Evolutionary conservation across 2,329 filamentous ascomycete species (phyloP), one percentile per base, ranked within the genome.

Genomic region (Penicillium olsonii): DNA sequence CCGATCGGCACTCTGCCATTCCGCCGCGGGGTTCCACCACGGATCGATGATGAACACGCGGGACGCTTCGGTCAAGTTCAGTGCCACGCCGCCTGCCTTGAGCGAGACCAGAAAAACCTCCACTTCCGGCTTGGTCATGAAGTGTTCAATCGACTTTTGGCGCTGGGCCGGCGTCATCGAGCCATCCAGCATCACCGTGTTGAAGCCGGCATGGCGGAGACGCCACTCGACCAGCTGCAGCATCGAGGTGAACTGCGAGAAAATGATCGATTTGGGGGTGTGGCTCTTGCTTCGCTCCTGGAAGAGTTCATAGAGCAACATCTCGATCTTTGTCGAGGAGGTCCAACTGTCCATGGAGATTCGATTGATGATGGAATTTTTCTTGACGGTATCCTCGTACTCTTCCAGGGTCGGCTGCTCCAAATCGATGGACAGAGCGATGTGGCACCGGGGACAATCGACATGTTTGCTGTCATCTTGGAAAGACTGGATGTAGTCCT

Each of bases 21-120:
- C 94, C 0, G 92, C 92, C n/a, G 92, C 92, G n/a, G 94, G 94
- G 61, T 97, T 97, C 94, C 94, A 99, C 94, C 94, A 97, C 79
- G 94, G 94, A 64, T 99, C 94, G 50, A 97, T 85, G 53, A 97
- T 96, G 70, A 96, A 97, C 9, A 99, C 94, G 41, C 90, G 82
- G 2, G 90, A 95, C 0, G 94, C 94, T 70, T 99, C 94, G 0
- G 92, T 97, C 52, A 99, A 74, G 65, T 99, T 99, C 55, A 99
- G 77, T 1, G 94, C 94, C 0, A 99, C 94, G 66, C 94, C 94
- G 34, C 94, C 94, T 6, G 94, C 94, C 73, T 97, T 97, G 53
- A 99, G 79, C 0, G 92, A 96, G 0, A 99, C 94, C 2, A 99
- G 77, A 71, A 99, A 99, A 50, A 95, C 94, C 70, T 97, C 94